Conservation (phyloP, 208 protist genomes). For the Lotmaria passim region DNA sequence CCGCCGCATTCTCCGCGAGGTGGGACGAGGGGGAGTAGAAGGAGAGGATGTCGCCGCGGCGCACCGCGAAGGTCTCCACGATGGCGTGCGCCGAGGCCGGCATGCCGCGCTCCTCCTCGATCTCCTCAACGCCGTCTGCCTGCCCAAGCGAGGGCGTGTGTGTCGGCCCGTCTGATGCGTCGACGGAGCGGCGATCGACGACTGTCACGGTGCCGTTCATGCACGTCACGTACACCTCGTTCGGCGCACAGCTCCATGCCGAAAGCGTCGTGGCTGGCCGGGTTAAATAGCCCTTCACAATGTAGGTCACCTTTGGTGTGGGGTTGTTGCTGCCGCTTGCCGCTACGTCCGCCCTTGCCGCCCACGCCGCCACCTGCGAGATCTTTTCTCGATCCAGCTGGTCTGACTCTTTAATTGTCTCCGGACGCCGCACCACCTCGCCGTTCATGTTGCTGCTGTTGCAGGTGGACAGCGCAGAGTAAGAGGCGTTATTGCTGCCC, state of each 20-base stretch:
- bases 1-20: not conserved
- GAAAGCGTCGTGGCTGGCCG: constrained; percentile 26
- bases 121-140: not conserved
- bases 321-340: not conserved
- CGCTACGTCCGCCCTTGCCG: not conserved
- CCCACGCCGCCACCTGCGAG: not conserved
- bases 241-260: constrained; percentile 21
- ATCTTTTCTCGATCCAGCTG: not conserved
- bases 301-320: constrained; percentile 42
- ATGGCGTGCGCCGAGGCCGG: not conserved
- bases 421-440: not conserved
- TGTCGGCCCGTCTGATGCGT: constrained; percentile 14
- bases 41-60: constrained; percentile 52
- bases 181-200: constrained; percentile 29
- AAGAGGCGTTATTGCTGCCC: not conserved
- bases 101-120: not conserved
- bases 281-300: constrained; percentile 57
- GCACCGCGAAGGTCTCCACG: constrained; percentile 32
- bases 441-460: not conserved
- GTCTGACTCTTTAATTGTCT: not conserved
- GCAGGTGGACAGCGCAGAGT: not conserved
- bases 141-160: constrained; percentile 10
- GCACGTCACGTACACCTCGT: constrained; percentile 69
- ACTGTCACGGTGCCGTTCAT: constrained; percentile 50
- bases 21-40: constrained; percentile 26